Conservation (phyloP, 371 early-diverging fungal species). For the Fennellomyces sp. region DNA sequence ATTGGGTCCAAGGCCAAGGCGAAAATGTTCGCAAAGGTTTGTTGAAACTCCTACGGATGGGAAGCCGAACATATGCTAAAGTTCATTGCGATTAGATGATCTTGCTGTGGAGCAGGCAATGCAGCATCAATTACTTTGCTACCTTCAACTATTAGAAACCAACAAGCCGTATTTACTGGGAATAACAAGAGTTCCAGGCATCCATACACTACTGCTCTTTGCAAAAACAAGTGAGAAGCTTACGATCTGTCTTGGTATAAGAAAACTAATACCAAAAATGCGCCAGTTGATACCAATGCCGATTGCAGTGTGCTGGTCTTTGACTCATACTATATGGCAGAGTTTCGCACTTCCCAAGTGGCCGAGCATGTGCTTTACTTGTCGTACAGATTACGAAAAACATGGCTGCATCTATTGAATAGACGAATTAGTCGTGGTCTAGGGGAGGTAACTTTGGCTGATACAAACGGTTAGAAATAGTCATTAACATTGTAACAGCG, state of each 20-base stretch:
- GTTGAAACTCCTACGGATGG: neutral
- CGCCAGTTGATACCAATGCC: constrained; percentile 55
- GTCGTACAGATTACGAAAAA: constrained; percentile 30
- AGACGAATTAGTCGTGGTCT: constrained; percentile 34
- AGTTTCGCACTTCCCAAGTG: constrained; percentile 49
- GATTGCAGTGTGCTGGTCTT: constrained; percentile 60
- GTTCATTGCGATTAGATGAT: too few species aligned
- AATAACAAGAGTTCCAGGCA: constrained; percentile 60
- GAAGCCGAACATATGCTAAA: too few species aligned
- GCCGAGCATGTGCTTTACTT: constrained; percentile 36
- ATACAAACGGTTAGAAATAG: neutral
- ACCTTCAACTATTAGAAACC: constrained; percentile 66
- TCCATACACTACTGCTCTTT: constrained; percentile 43
- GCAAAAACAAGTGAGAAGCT: constrained; percentile 42
- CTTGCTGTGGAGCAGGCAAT: constrained; percentile 38
- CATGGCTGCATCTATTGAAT: constrained; percentile 31
- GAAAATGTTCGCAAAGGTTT: constrained; percentile 45
- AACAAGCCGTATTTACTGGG: constrained; percentile 69
- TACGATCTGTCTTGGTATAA: too few species aligned
- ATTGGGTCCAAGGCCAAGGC: constrained; percentile 56
- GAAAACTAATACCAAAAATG: neutral
- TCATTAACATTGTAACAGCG: neutral
- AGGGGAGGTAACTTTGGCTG: constrained; percentile 26
- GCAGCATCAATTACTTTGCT: constrained; percentile 59
- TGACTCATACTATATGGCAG: constrained; percentile 59